Conservation (phyloP, 164 flowering plant genomes). For the Magnolia kwangsiensis region DNA sequence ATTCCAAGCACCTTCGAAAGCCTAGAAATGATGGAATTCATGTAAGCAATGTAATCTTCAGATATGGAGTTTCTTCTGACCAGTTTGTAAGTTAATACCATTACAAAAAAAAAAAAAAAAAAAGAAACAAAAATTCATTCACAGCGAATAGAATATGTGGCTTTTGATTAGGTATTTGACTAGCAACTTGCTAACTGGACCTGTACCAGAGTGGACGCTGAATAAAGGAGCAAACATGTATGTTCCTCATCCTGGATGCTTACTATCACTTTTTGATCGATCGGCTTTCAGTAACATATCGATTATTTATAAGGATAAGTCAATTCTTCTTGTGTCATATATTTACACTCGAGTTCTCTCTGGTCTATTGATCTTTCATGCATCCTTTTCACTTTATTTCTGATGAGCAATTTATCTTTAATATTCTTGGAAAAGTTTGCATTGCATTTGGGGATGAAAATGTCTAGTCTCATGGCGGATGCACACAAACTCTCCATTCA, state of each 20-base stretch:
- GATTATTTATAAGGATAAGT: too few relatives aligned
- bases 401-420: not conserved
- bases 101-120: not conserved
- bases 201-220: slow-evolving; percentile 46
- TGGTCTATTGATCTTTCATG: not conserved
- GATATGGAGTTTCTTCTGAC: not conserved
- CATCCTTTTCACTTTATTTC: not conserved
- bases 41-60: slow-evolving; percentile 35
- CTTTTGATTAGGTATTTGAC: slow-evolving; percentile 45
- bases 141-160: not conserved
- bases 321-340: not conserved
- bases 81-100: not conserved
- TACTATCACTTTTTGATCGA: not conserved
- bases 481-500: not conserved
- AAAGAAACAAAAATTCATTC: not conserved
- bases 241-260: slow-evolving; percentile 16
- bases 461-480: not conserved
- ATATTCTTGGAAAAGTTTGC: not conserved
- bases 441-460: not conserved
- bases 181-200: slow-evolving; percentile 59
- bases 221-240: slow-evolving; percentile 45
- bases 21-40: slow-evolving; percentile 14
- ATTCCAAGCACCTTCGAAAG: slow-evolving; percentile 29
- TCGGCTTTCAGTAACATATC: not conserved
- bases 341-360: not conserved